Evolutionary conservation across 2,329 filamentous ascomycete species (phyloP), one percentile per base, ranked within the genome.

Genomic region (Ophiostoma sp.): DNA sequence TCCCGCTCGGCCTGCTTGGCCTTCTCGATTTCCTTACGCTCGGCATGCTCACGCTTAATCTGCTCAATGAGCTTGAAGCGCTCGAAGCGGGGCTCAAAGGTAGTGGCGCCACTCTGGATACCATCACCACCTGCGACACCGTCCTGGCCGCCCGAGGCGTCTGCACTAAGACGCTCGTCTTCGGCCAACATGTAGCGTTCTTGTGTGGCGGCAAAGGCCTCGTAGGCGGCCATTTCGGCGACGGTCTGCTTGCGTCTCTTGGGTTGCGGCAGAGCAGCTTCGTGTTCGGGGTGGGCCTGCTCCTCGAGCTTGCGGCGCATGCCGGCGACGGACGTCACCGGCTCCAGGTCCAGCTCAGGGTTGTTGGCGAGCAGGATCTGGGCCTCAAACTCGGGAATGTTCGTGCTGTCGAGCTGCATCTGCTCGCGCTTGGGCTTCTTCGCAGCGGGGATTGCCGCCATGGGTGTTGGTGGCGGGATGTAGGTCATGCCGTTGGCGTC

Each of bases 181-280:
- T 95, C 90, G 28, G 93, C 91, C 69, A 98, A 90, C 94, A 99
- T 96, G 77, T 94, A 97, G 64, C 94, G 89, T 82, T 99, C 95
- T 76, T 94, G 91, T 74, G 94, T 93, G 28, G 95, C 95, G 0
- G 94, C 94, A 74, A 94, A 87, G 0, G 96, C 95, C 82, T 99
- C 95, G 79, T 99, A 96, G 8, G 95, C 95, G 9, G 94, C 96
- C 84, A 98, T 90, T 80, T 99, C 95, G 9, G 96, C 96, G 22
- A 97, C 91, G 0, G 96, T 99, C 75, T 95, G 90, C 86, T 99
- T 98, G 73, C 96, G 88, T 8, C 91, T 91, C 85, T 97, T 98
- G 2, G 94, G 94, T 74, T 92, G 88, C 0, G 96, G 95, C 11
- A 94, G 91, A 59, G 89, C 85, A 69, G 92, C 89, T 39, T 89